Base-by-base conservation (phyloP, 352 stramenopile species). In the Elongisporangium undulatum region DNA sequence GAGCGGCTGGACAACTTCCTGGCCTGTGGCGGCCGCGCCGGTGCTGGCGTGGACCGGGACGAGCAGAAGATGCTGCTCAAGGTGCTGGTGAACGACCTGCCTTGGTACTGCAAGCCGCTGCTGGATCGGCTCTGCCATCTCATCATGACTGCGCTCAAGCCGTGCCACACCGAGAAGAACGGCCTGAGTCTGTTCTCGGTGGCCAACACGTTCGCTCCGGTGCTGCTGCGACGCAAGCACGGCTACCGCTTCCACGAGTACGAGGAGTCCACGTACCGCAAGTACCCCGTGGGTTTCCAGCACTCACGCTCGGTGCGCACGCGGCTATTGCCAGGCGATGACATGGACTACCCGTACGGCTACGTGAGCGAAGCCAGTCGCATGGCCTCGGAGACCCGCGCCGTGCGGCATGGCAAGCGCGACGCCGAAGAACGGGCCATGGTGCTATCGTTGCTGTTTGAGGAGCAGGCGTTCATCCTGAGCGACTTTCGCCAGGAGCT, bases 41-140 rank as follows among this genome's bases (percentile, higher is more conserved):
- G 68, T 7, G 67, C 59, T 21, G 71, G 56, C 10, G 83, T 86
- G 74, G 62, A 68, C 23, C 65, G 78, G 21, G 71, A 78, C 1
- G 81, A 92, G 62, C 82, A 82, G 58, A 74, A 70, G 49, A 75
- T 75, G 38, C 61, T 89, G 66, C 66, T 94, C 55, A 66, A 67
- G 4, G 73, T 90, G 24, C 76, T 94, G 39, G 78, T 92, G 21
- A 90, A 92, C 62, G 85, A 94, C 52, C 63, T 94, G 19, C 85
- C 85, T 55, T 94, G 85, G 85, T 90, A 72, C 56, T 77, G 69
- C 69, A 92, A 92, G 61, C 85, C 85, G 23, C 61, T 92, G 23
- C 62, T 92, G 13, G 85, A 94, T 57, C 73, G 83, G 0, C 59
- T 94, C 4, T 89, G 81, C 24, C 79, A 90, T 61, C 69, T 90